Evolutionary conservation across 352 stramenopile species (phyloP).

Genomic region (Phytopythium vexans): DNA sequence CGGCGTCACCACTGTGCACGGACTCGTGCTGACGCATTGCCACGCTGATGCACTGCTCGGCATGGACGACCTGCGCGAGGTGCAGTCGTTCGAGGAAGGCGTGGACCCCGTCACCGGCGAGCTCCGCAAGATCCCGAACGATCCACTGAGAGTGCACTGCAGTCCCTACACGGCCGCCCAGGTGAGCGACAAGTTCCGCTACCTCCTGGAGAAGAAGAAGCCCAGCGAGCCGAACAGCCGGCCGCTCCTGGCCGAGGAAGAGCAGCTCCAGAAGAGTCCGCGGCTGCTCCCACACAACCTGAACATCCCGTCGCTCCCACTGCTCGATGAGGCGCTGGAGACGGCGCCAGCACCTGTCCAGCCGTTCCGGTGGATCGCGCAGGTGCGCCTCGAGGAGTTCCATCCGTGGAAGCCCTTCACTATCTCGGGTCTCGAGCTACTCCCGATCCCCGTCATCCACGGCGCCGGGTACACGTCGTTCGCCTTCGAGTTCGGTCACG

Average conservation of each 20-base stretch:
- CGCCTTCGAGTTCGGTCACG: constrained; percentile 77
- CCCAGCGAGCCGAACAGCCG: constrained; percentile 6
- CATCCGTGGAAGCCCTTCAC: constrained; percentile 46
- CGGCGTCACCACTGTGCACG: constrained; percentile 51
- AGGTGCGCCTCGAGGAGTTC: constrained; percentile 67
- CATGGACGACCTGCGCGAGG: constrained; percentile 82
- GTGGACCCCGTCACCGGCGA: constrained; percentile 61
- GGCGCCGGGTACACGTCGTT: constrained; percentile 74
- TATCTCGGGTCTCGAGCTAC: constrained; percentile 40
- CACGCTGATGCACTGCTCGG: constrained; percentile 82
- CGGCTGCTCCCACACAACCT: neutral
- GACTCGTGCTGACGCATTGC: constrained; percentile 80
- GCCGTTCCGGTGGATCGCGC: constrained; percentile 77
- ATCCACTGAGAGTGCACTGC: constrained; percentile 65
- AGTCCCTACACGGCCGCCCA: constrained; percentile 46
- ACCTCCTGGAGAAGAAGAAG: constrained; percentile 56
- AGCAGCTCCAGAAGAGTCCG: neutral
- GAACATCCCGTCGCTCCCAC: no score
- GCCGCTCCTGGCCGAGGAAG: neutral
- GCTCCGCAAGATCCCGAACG: constrained; percentile 45
- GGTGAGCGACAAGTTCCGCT: constrained; percentile 72
- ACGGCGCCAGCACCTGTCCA: constrained; percentile 15
- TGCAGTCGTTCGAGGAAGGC: constrained; percentile 55
- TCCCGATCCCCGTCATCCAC: constrained; percentile 80
- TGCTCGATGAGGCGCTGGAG: neutral